phyloP scores from a whole-genome alignment of 2,329 filamentous ascomycete genomes.

The Paracoccidioides brasiliensis region DNA sequence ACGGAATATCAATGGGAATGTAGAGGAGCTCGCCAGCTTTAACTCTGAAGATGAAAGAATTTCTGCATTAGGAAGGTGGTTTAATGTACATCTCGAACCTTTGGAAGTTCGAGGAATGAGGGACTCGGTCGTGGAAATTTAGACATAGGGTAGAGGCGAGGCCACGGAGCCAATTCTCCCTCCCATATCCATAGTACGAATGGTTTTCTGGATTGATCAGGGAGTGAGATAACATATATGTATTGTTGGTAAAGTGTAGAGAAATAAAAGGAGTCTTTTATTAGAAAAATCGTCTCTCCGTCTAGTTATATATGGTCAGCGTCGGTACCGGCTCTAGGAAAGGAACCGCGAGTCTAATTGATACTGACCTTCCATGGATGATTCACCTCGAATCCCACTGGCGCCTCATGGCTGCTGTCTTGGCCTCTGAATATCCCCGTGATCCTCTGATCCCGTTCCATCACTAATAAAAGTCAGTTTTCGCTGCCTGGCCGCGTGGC shows the following conservation, averaged over 20 bases:
- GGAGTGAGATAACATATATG: not conserved
- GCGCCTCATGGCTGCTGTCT: slow-evolving; percentile 45
- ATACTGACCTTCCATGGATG: slow-evolving; percentile 53
- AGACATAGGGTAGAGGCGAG: not conserved
- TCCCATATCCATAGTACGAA: not conserved
- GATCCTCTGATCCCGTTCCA: slow-evolving; percentile 51
- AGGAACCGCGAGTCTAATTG: not conserved
- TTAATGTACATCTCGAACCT: slow-evolving; percentile 39
- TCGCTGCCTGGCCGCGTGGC: slow-evolving; percentile 1
- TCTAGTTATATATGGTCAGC: slow-evolving; percentile 1
- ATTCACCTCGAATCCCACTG: slow-evolving; percentile 51
- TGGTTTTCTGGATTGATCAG: not conserved
- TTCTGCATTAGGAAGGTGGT: slow-evolving; percentile 38
- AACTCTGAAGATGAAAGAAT: slow-evolving; percentile 42
- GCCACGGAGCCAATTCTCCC: slow-evolving; percentile 3
- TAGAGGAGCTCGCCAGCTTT: slow-evolving; percentile 35
- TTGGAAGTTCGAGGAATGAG: slow-evolving; percentile 40
- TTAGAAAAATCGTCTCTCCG: slow-evolving; percentile 3
- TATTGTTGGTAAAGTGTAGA: not conserved
- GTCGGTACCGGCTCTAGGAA: not conserved
- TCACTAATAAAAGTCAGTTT: slow-evolving; percentile 37
- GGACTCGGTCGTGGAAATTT: slow-evolving; percentile 38
- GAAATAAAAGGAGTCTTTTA: not conserved
- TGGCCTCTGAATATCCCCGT: slow-evolving; percentile 50
- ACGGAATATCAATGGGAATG: slow-evolving; percentile 39